Evolutionary conservation across 192 early-diverging fungal genomes (phyloP).

Genomic region (Coemansia sp.): DNA sequence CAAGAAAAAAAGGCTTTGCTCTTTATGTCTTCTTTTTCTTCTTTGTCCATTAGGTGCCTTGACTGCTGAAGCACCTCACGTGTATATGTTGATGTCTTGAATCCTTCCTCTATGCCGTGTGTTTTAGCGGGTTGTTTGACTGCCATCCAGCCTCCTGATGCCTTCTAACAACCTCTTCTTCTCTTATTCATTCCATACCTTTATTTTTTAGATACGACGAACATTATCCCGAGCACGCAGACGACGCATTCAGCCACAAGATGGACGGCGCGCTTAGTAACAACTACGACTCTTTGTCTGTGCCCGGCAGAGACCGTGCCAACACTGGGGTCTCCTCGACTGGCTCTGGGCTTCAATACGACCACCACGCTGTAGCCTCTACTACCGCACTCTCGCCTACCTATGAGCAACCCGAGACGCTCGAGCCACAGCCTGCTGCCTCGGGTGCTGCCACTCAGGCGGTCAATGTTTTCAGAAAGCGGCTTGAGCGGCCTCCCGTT

Average conservation of each 20-base stretch:
- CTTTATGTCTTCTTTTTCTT: neutral
- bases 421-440: neutral
- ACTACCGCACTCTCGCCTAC: slow-evolving; percentile 42
- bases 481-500: slow-evolving; percentile 2
- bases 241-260: slow-evolving; percentile 7
- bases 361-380: slow-evolving; percentile 33
- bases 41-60: neutral
- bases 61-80: neutral
- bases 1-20: neutral
- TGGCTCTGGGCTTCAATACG: slow-evolving; percentile 32
- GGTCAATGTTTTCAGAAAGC: neutral
- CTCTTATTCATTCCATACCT: neutral
- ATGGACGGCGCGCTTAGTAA: neutral
- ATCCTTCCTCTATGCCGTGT: neutral
- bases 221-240: slow-evolving; percentile 8
- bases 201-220: slow-evolving; percentile 26
- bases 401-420: slow-evolving; percentile 7
- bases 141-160: neutral
- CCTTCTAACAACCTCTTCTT: neutral
- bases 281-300: neutral
- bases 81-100: neutral
- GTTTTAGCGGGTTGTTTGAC: neutral
- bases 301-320: slow-evolving; percentile 17
- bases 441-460: neutral
- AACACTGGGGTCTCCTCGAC: slow-evolving; percentile 39